Evolutionary conservation across 768 basidiomycete genomes (phyloP), one percentile per base, ranked within the genome.

Genomic region (Suillus fuscotomentosus): DNA sequence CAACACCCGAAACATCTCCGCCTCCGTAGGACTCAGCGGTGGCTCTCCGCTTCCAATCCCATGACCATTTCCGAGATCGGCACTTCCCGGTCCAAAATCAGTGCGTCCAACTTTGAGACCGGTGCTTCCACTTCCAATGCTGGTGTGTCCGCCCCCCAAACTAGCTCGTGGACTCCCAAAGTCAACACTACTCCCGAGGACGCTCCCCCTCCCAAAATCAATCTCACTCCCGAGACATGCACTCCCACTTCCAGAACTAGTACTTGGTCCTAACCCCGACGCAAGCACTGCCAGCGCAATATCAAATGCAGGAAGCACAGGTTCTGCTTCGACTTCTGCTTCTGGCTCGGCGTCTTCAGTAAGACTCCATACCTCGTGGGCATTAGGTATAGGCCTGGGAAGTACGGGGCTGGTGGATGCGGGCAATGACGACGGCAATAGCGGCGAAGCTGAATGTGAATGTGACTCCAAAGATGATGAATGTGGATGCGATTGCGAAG

Each of bases 1-100:
- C 31, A 91, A 75, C 55, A 83, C 81, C 48, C 80, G 84, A 75
- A 92, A 91, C 57, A 92, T 86, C 73, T 88, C 85, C 70, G 88
- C 84, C 69, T 92, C 90, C 11, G 83, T 86, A 27, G 86, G 85
- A 67, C 84, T 91, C 57, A 92, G 80, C 22, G 89, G 90, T 3
- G 78, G 77, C 36, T 77, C 75, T 8, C 72, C 62, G 14, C 67
- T 68, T 47, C 15, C 57, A 31, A 5, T 20, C 6, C 71, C 63
- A 20, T 67, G 67, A 41, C 38, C 56, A 42, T 13, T n/a, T 54
- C 53, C 34, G 20, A 54, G 53, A 54, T 54, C 53, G 34, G 53
- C 34, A 34, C 53, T 36, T 54, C 53, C 34, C 6, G 11, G 53
- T n/a, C 53, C 53, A 54, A 54, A 54, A 54, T 36, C 53, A 20